These are phyloP conservation scores for Delphinella strobiligena DNA, from an alignment of 2,329 filamentous ascomycete genomes.

Conservation along the genomic window DNA sequence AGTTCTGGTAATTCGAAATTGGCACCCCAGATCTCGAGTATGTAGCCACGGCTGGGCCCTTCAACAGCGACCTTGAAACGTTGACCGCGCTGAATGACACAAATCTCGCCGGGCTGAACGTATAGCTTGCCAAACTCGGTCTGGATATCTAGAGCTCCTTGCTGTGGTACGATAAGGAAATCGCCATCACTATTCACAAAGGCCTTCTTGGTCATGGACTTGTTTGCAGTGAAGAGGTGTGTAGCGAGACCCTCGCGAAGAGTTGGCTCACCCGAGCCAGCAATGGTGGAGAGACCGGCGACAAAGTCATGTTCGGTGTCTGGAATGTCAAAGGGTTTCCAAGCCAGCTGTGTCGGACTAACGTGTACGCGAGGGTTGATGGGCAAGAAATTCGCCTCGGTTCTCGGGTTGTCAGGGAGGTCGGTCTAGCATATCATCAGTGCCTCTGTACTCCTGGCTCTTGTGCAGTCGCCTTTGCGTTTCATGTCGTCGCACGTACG, in stretches of 20 bases:
- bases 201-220: conserved; percentile 32
- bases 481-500: conserved; percentile 6
- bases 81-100: conserved; percentile 27
- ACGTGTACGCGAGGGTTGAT: conserved; percentile 34
- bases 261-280: conserved; percentile 40
- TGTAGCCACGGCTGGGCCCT: conserved; percentile 27
- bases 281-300: conserved; percentile 37
- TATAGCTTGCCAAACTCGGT: conserved; percentile 28
- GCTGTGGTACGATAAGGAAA: conserved; percentile 25
- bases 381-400: conserved; percentile 34
- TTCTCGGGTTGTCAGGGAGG: conserved; percentile 16
- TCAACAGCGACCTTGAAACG: conserved; percentile 25
- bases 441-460: background rate
- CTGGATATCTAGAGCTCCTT: conserved; percentile 25
- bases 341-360: conserved; percentile 38
- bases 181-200: conserved; percentile 34
- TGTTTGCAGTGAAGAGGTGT: conserved; percentile 37
- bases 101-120: conserved; percentile 27
- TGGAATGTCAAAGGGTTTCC: conserved; percentile 30
- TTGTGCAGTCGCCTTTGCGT: background rate
- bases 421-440: conserved; percentile 4
- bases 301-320: conserved; percentile 33
- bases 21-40: conserved; percentile 29
- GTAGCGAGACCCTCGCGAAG: conserved; percentile 37
- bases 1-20: conserved; percentile 28